Evolutionary conservation across 345 rosid species (phyloP).

Genomic region (Ceriops zippeliana): DNA sequence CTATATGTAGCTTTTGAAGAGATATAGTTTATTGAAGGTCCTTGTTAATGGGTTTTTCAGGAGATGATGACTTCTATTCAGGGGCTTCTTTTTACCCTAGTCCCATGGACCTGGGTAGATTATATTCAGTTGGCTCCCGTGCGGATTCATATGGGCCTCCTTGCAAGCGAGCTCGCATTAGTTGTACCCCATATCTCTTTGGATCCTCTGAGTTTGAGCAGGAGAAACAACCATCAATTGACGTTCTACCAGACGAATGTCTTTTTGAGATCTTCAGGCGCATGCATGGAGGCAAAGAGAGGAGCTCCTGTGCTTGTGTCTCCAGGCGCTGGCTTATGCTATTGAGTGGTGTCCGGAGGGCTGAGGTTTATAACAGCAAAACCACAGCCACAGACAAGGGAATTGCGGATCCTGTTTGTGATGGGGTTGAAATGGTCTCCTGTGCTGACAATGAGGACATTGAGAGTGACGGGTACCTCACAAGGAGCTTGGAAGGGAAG

Average conservation of each 20-base stretch:
- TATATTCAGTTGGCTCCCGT: conserved; percentile 38
- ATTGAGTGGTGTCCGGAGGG: conserved; percentile 45
- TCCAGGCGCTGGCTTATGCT: conserved; percentile 67
- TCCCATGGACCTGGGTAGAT: conserved; percentile 38
- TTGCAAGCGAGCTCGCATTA: conserved; percentile 59
- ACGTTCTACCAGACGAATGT: conserved; percentile 71
- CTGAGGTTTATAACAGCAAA: conserved; percentile 33
- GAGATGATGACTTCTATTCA: conserved; percentile 58
- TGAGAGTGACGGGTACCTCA: conserved; percentile 51
- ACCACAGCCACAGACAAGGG: conserved; percentile 9
- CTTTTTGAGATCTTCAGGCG: conserved; percentile 70
- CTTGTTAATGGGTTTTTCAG: conserved; percentile 36
- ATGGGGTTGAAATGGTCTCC: conserved; percentile 44
- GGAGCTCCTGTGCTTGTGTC: conserved; percentile 56
- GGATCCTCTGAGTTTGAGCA: conserved; percentile 25
- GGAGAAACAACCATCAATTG: conserved; percentile 43
- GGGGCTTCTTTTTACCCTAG: conserved; percentile 42
- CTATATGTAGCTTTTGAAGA: background rate
- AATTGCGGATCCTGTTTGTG: conserved; percentile 17
- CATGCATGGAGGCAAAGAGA: conserved; percentile 46
- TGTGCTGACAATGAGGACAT: conserved; percentile 30
- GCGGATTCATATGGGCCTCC: conserved; percentile 51
- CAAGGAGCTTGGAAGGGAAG: conserved; percentile 69
- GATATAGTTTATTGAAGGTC: conserved; percentile 8
- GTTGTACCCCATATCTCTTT: conserved; percentile 28